Conservation (phyloP, 2,329 filamentous ascomycete species). For the Curvularia verruculosa region DNA sequence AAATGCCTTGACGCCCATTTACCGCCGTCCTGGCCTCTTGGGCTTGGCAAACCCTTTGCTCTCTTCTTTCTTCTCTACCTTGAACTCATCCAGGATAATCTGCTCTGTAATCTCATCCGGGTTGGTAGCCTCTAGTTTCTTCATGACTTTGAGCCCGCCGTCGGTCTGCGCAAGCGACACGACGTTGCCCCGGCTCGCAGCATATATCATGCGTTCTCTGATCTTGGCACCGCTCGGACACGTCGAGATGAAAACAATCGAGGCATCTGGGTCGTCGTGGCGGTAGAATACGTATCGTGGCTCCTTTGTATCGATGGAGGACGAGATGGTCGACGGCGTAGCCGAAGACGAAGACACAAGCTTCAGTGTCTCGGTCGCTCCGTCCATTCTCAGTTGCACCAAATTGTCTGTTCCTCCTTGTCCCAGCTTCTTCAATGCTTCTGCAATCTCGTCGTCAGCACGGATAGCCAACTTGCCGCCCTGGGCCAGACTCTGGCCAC, state of each 20-base stretch:
- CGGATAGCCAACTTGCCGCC: slow-evolving; percentile 55
- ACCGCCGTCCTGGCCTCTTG: slow-evolving; percentile 74
- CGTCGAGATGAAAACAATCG: slow-evolving; percentile 80
- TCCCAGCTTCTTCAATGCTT: slow-evolving; percentile 66
- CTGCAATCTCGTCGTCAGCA: slow-evolving; percentile 67
- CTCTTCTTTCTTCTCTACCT: slow-evolving; percentile 70
- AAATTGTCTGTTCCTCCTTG: slow-evolving; percentile 56
- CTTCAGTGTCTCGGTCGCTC: slow-evolving; percentile 70
- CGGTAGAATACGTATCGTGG: slow-evolving; percentile 81
- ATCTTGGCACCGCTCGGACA: slow-evolving; percentile 75
- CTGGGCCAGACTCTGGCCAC: slow-evolving; percentile 51
- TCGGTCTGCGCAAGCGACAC: slow-evolving; percentile 69
- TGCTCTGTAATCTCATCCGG: slow-evolving; percentile 73
- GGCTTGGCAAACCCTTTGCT: slow-evolving; percentile 76
- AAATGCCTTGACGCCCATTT: background rate
- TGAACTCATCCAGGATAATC: slow-evolving; percentile 68
- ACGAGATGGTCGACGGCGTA: slow-evolving; percentile 64
- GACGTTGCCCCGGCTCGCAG: slow-evolving; percentile 65
- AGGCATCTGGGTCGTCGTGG: slow-evolving; percentile 63
- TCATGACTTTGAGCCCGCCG: slow-evolving; percentile 69
- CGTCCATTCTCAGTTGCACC: slow-evolving; percentile 76
- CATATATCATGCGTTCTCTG: slow-evolving; percentile 86
- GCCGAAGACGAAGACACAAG: slow-evolving; percentile 63
- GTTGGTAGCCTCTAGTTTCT: slow-evolving; percentile 70
- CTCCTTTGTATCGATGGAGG: slow-evolving; percentile 68